Evolutionary conservation across 331 rosid species (phyloP).

Genomic region (Erythrophleum ivorense): DNA sequence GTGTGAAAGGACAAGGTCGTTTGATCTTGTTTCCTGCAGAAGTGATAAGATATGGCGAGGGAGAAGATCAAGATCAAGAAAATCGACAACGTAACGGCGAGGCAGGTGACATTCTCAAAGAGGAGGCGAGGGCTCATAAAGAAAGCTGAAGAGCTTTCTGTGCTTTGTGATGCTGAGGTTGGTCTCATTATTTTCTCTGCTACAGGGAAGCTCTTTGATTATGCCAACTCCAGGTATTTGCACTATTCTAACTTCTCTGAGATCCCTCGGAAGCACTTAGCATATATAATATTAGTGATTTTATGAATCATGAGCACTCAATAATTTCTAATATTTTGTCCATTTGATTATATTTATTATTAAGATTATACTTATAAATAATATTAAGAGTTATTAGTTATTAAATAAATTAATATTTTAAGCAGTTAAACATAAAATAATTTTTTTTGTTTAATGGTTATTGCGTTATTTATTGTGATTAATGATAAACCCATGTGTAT

Average conservation of each 20-base stretch:
- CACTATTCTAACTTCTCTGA: neutral
- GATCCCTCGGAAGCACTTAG: no score
- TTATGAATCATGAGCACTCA: neutral
- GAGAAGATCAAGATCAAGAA: slow-evolving; percentile 69
- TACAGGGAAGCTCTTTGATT: slow-evolving; percentile 71
- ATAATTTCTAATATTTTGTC: no score
- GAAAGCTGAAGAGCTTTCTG: slow-evolving; percentile 79
- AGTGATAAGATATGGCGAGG: slow-evolving; percentile 44
- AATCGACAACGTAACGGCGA: slow-evolving; percentile 71
- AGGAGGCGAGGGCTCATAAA: slow-evolving; percentile 75
- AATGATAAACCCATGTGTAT: no score
- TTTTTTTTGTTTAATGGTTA: no score
- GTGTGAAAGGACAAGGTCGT: neutral
- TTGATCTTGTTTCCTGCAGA: neutral
- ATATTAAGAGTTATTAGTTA: no score
- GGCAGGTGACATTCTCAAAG: slow-evolving; percentile 86
- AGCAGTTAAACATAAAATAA: no score
- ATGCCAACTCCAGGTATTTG: slow-evolving; percentile 61
- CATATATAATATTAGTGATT: neutral
- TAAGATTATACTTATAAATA: no score
- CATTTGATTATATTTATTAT: no score
- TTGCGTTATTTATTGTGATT: no score
- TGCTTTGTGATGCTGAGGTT: slow-evolving; percentile 67
- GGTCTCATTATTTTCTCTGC: slow-evolving; percentile 73
- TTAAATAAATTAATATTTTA: no score